These are phyloP conservation scores for Paracoccidioides lutzii DNA, from an alignment of 2,329 filamentous ascomycete species.

Conservation along the genomic window DNA sequence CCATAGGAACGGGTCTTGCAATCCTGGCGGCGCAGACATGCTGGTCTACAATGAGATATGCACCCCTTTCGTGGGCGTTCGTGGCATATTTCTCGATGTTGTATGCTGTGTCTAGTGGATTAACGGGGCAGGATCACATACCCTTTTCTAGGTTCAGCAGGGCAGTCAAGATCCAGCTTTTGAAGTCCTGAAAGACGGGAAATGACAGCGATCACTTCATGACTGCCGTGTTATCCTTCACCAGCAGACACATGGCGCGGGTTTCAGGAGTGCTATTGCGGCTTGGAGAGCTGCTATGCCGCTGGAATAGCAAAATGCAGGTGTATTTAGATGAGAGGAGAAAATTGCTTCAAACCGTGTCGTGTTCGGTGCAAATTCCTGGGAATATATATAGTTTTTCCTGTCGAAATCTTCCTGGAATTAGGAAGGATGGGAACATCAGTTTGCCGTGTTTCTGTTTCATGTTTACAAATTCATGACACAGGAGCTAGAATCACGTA, in stretches of 20 bases:
- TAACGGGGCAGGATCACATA: slow-evolving; percentile 83
- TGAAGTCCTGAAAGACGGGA: slow-evolving; percentile 62
- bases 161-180: slow-evolving; percentile 58
- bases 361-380: slow-evolving; percentile 62
- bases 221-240: slow-evolving; percentile 84
- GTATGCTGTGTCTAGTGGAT: slow-evolving; percentile 72
- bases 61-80: slow-evolving; percentile 58
- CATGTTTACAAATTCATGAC: neutral
- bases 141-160: slow-evolving; percentile 54
- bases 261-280: slow-evolving; percentile 64
- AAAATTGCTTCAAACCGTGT: slow-evolving; percentile 80
- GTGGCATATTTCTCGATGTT: slow-evolving; percentile 59
- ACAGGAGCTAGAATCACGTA: neutral
- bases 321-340: slow-evolving; percentile 49
- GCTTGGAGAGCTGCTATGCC: slow-evolving; percentile 81
- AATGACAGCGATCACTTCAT: slow-evolving; percentile 66
- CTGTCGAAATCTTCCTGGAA: neutral
- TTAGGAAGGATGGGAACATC: neutral
- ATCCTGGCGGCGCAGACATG: slow-evolving; percentile 80
- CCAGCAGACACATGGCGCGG: slow-evolving; percentile 72
- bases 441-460: neutral
- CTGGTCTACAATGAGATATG: slow-evolving; percentile 69
- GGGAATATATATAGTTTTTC: slow-evolving; percentile 54
- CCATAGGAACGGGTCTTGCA: slow-evolving; percentile 71
- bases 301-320: slow-evolving; percentile 65